Evolutionary conservation across 352 stramenopile species (phyloP), one percentile per base, ranked within the genome.

Genomic region (Plasmopara muralis): DNA sequence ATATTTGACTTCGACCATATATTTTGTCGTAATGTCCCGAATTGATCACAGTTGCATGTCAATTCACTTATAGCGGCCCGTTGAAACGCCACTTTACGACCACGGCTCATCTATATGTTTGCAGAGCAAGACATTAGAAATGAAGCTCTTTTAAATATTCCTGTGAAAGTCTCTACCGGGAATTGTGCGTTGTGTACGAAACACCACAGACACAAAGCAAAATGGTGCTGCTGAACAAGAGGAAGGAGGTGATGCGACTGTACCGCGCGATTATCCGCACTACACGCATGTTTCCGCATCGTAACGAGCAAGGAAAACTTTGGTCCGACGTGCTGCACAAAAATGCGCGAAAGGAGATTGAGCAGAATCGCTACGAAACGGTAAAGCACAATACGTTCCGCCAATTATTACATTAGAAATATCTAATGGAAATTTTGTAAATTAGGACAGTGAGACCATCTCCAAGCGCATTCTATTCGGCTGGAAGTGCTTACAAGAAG

Each of bases 261-360:
- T 93, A 93, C 66, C 76, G 76, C 29, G 72, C 85, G 70, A 85
- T 93, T 50, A 65, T 93, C 62, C 77, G 75, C 53, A 85, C 75
- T 29, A 63, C 82, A 62, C 75, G 76, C 40, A 65, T 76, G 52
- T 93, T 93, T 66, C 60, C 78, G 53, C 87, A 84, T 70, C 56
- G 50, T 7, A 90, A 89, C 43, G 82, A 93, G 35, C 64, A 87
- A 47, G 82, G 79, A 1, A 58, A 89, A 50, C 54, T 64, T 18
- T 93, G 82, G 82, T 74, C 75, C 5, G 61, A 54, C n/a, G 62
- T 90, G 16, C 55, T 93, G 35, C 64, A 74, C 41, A 63, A 80
- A 66, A 90, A 89, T 40, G 79, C 74, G 35, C 82, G 82, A 42
- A 77, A 81, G 68, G 82, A 93, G 60, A 87, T 93, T 41, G 82